Percentiles rank a stretch among this genome's conserved stretches.
phyloP scores from a whole-genome alignment of 2,329 filamentous ascomycete genomes.

The Talaromyces sp. region DNA sequence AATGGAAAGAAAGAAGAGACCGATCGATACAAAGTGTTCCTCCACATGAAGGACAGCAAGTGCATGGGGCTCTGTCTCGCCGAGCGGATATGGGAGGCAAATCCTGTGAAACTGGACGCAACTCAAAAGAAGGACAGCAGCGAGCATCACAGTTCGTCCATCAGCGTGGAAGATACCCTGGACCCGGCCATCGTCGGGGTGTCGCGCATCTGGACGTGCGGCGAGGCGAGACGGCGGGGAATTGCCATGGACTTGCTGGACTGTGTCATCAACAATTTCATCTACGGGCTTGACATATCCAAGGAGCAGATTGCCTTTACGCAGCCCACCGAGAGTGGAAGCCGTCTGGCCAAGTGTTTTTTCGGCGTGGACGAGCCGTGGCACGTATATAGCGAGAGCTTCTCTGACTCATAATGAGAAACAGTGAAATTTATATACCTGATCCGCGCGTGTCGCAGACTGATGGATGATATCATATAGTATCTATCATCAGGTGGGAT shows the following conservation, averaged over 20 bases:
- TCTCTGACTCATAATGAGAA: slow-evolving; percentile 14
- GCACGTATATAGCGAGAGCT: slow-evolving; percentile 53
- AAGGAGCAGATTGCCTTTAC: slow-evolving; percentile 59
- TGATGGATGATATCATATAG: not conserved
- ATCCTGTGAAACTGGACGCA: slow-evolving; percentile 40
- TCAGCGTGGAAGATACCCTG: slow-evolving; percentile 41
- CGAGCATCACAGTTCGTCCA: slow-evolving; percentile 32
- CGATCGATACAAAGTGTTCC: slow-evolving; percentile 56
- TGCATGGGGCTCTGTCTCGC: slow-evolving; percentile 60
- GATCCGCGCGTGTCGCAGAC: not conserved
- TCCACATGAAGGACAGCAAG: slow-evolving; percentile 58
- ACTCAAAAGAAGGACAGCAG: slow-evolving; percentile 16
- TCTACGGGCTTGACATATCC: slow-evolving; percentile 51
- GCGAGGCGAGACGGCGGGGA: slow-evolving; percentile 51
- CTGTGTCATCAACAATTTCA: slow-evolving; percentile 51
- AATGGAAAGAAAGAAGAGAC: slow-evolving; percentile 31
- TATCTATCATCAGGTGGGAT: not conserved
- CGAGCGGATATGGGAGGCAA: slow-evolving; percentile 57
- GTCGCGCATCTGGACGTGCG: slow-evolving; percentile 62
- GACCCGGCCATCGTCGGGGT: slow-evolving; percentile 55
- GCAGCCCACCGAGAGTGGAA: slow-evolving; percentile 61
- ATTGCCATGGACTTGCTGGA: slow-evolving; percentile 57
- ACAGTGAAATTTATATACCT: not conserved
- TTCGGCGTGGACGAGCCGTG: slow-evolving; percentile 53
- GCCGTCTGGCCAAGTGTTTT: slow-evolving; percentile 54